A percentile compares a stretch with the other conserved stretches of the same genome.
phyloP scores from a whole-genome alignment of 2,329 filamentous ascomycete genomes.

The Trichoderma gracile region DNA sequence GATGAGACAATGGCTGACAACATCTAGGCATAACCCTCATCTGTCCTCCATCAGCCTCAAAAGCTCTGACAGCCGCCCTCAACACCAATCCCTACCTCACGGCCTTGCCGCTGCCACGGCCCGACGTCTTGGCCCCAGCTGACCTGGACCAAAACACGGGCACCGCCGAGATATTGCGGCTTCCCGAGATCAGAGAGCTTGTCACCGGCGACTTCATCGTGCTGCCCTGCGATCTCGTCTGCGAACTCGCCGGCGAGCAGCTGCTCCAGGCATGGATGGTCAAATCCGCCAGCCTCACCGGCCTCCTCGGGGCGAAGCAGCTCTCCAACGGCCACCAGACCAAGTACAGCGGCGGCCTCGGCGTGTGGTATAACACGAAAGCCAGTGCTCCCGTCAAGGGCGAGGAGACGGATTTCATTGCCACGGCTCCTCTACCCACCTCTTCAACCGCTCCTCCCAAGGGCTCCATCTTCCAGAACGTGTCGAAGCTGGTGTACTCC shows the following conservation, averaged over 20 bases:
- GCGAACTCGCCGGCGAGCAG: constrained; percentile 79
- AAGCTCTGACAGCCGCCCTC: constrained; percentile 68
- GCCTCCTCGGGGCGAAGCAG: constrained; percentile 53
- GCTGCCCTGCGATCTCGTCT: constrained; percentile 90
- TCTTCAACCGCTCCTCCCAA: constrained; percentile 49
- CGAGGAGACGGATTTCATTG: constrained; percentile 91
- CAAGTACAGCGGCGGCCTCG: constrained; percentile 71
- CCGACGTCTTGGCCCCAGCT: constrained; percentile 73
- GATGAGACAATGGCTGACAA: constrained; percentile 30
- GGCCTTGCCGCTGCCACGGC: constrained; percentile 68
- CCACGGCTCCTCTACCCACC: constrained; percentile 66
- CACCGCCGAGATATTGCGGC: constrained; percentile 82
- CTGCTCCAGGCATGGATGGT: constrained; percentile 93
- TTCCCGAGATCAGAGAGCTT: constrained; percentile 76
- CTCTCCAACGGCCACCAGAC: constrained; percentile 43
- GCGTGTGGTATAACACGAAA: constrained; percentile 90
- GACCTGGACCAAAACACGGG: constrained; percentile 80
- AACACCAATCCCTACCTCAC: constrained; percentile 79
- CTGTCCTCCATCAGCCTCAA: constrained; percentile 63
- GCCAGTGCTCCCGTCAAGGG: constrained; percentile 74
- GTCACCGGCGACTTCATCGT: constrained; percentile 87
- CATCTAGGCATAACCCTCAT: constrained; percentile 62
- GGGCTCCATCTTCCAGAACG: constrained; percentile 64
- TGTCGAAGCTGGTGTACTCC: constrained; percentile 80
- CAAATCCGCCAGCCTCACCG: constrained; percentile 69